Evolutionary conservation across 176 grass and related monocot genomes (phyloP).

Genomic region (Oropetium thomaeum): DNA sequence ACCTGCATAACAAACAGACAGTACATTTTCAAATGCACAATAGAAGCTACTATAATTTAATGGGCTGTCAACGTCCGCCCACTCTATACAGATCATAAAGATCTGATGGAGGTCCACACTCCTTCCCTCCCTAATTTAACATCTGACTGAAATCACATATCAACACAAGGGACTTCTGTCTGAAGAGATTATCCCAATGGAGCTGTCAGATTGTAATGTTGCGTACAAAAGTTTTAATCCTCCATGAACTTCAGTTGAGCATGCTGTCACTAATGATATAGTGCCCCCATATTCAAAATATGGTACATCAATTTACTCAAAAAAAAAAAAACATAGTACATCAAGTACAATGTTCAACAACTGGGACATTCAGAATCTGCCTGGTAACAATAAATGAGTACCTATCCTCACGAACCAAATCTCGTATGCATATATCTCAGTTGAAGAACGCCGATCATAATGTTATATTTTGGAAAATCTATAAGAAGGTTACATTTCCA

Average conservation of each 20-base stretch:
- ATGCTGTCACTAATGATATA: neutral
- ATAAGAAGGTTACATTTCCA: conserved; percentile 2
- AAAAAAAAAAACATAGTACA: no score
- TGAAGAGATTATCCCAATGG: conserved; percentile 29
- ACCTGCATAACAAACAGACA: conserved; percentile 50
- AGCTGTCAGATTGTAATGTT: conserved; percentile 9
- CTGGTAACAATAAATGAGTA: neutral
- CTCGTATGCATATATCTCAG: neutral
- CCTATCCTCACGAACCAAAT: neutral
- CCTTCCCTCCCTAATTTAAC: conserved; percentile 1
- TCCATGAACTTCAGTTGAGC: neutral
- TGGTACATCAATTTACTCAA: no score
- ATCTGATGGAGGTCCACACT: neutral
- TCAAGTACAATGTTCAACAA: neutral
- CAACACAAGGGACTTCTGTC: neutral
- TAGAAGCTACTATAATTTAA: neutral
- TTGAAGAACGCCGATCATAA: neutral
- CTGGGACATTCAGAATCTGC: neutral
- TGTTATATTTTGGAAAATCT: neutral
- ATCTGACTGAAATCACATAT: conserved; percentile 14
- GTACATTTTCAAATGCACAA: conserved; percentile 31
- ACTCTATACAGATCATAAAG: neutral
- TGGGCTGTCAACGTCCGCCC: conserved; percentile 6
- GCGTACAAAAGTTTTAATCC: neutral
- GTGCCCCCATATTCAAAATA: conserved; percentile 9